Conservation (phyloP, 495 filamentous ascomycete genomes). For the Penicillium flavigenum region DNA sequence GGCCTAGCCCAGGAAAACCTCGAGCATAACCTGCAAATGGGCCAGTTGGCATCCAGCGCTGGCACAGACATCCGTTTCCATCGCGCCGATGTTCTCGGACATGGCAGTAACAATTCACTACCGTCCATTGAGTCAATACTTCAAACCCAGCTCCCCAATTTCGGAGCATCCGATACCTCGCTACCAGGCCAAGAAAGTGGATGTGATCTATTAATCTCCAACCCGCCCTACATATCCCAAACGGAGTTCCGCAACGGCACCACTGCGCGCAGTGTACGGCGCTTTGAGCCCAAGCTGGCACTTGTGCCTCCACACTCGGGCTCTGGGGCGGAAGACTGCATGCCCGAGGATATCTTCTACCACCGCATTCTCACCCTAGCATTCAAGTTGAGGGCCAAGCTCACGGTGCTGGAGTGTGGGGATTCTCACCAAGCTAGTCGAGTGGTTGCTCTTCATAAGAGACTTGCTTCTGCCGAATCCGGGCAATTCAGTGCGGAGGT, state of each 20-base stretch:
- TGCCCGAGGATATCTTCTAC: slow-evolving; percentile 44
- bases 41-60: slow-evolving; percentile 31
- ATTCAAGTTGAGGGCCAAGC: slow-evolving; percentile 20
- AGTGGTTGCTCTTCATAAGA: slow-evolving; percentile 26
- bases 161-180: not conserved
- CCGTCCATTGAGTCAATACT: slow-evolving; percentile 15
- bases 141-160: not conserved
- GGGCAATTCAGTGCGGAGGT: slow-evolving; percentile 14
- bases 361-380: slow-evolving; percentile 30
- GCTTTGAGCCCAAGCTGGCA: slow-evolving; percentile 75
- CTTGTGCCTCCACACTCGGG: slow-evolving; percentile 61
- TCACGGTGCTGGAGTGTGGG: slow-evolving; percentile 44
- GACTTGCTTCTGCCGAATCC: slow-evolving; percentile 6
- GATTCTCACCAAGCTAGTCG: slow-evolving; percentile 35
- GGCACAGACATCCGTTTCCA: slow-evolving; percentile 48
- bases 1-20: slow-evolving; percentile 62
- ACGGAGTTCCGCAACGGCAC: slow-evolving; percentile 51
- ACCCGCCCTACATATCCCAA: slow-evolving; percentile 87
- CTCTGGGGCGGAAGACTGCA: not conserved
- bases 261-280: slow-evolving; percentile 71
- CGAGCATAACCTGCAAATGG: slow-evolving; percentile 44
- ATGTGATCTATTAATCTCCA: slow-evolving; percentile 77
- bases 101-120: slow-evolving; percentile 9
- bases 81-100: slow-evolving; percentile 54
- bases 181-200: not conserved